Evolutionary conservation across 306 rosid genomes (phyloP), one percentile per base, ranked within the genome.

Genomic region (Oxytropis ochrocephala): DNA sequence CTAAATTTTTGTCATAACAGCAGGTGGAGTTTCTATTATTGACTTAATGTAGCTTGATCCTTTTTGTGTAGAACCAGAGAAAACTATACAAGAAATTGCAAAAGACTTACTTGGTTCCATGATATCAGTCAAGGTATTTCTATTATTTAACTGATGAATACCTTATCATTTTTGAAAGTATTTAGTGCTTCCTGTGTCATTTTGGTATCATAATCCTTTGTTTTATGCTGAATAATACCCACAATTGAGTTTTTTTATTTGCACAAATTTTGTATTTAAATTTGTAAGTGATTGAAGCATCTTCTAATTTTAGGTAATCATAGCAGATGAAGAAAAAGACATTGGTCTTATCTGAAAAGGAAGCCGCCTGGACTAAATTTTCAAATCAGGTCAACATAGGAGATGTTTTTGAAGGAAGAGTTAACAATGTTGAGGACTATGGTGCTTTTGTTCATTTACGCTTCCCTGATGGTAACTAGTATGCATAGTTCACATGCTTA

Each of bases 401-500:
- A 61, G 96, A 90, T 75, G 61, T 85, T 79, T 86, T 83, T 79
- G 88, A 88, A 58, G 96, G 77, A 41, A 85, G 69, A 62, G 91
- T 94, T 64, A 85, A 92, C 62, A 85, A 83, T 76, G 77, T 88
- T 65, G 92, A 88, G 85, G 88, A 90, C 52, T 93, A 86, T 39
- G 98, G 98, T 72, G 98, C 97, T 49, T 93, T 90, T 78, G 89
- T 84, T 80, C 88, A 93, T 59, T 73, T 94, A 72, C 82, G 81
- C 52, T 88, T 94, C 75, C 85, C 92, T 52, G 97, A 94, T 62
- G 97, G 97, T 94, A 85, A 68, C 46, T 62, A 70, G 49, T 61
- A 46, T 44, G 72, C 65, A 61, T 53, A 8, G 12, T 17, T 69
- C 42, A 0, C 54, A 33, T 32, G 9, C 55, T 58, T 59, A 42